Conservation (phyloP, 208 protist species). For the Wallacemonas rigidus region DNA sequence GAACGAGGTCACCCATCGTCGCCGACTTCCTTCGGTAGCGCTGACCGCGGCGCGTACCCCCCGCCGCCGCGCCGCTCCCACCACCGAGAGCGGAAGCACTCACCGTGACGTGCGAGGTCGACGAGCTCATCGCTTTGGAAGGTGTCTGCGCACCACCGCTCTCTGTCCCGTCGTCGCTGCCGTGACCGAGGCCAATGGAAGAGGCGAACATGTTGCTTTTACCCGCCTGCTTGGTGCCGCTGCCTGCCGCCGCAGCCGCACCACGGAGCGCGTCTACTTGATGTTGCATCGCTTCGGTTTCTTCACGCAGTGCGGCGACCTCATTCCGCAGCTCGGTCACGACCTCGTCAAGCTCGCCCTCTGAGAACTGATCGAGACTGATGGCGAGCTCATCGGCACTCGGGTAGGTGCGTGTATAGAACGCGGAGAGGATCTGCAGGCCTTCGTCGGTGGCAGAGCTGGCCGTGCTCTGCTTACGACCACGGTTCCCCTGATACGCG, state of each 20-base stretch:
- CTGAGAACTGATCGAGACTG: slow-evolving; percentile 25
- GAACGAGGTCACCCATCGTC: slow-evolving; percentile 26
- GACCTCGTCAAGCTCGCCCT: slow-evolving; percentile 49
- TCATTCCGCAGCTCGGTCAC: slow-evolving; percentile 67
- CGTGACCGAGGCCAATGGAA: background rate
- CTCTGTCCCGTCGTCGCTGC: background rate
- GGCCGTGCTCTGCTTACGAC: background rate
- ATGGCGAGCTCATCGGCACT: slow-evolving; percentile 44
- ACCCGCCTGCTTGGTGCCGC: too few relatives aligned
- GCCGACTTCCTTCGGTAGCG: slow-evolving; percentile 55
- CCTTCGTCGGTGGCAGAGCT: slow-evolving; percentile 6
- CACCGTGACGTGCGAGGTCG: background rate
- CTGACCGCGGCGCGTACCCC: slow-evolving; percentile 37
- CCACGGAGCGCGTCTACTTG: slow-evolving; percentile 42
- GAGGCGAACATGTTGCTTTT: too few relatives aligned
- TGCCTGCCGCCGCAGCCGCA: background rate
- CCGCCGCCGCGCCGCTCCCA: background rate
- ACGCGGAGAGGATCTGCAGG: slow-evolving; percentile 44
- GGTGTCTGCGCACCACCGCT: background rate
- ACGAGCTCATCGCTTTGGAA: slow-evolving; percentile 9
- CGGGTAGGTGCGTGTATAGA: slow-evolving; percentile 70
- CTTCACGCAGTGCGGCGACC: slow-evolving; percentile 65
- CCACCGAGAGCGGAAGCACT: background rate
- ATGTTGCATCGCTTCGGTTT: slow-evolving; percentile 49
- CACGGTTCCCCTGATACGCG: background rate